Evolutionary conservation across 306 rosid species (phyloP), one percentile per base, ranked within the genome.

Genomic region (Malus asiatica): DNA sequence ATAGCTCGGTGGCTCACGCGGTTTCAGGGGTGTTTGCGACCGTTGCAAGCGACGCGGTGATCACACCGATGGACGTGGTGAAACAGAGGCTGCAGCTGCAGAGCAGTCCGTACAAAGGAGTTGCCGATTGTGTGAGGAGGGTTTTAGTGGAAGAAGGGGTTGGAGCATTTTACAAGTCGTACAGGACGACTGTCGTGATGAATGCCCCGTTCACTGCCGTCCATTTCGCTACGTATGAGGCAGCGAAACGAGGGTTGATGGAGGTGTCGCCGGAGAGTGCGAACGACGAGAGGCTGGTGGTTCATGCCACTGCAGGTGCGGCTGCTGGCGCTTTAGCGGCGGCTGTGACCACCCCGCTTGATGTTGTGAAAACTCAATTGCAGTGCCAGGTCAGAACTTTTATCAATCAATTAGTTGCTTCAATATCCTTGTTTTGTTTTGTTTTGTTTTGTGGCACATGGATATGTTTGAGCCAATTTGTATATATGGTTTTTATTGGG

Each of bases 61-160:
- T 93, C 9, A 93, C 98, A 10, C 98, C 98, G 0, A 87, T 91
- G 98, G 98, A 93, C 45, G 74, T 93, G 90, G 98, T 93, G 83
- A 93, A 93, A 79, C 98, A 93, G 90, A 83, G 98, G 74, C 73
- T 91, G 87, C 98, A 93, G 77, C 55, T 93, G 86, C 70, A 86
- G 70, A 84, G 83, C 10, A 91, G 96, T 64, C 93, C 86, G 3
- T 93, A 93, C 64, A 86, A 81, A 60, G 97, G 98, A 4, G 89
- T 93, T 6, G 81, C 76, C 63, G 91, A 93, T 30, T 93, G 98
- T 15, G 90, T 86, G 30, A 86, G 58, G 85, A 88, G 93, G 84
- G 90, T 93, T 44, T 32, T 87, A 84, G 78, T 79, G 3, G 98
- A 93, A 68, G 98, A 93, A 18, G 98, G 98, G 20, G 38, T 90